A percentile compares a stretch with the other conserved stretches of the same genome.
phyloP scores from a whole-genome alignment of 2,329 filamentous ascomycete genomes.

The Colletotrichum salicis region DNA sequence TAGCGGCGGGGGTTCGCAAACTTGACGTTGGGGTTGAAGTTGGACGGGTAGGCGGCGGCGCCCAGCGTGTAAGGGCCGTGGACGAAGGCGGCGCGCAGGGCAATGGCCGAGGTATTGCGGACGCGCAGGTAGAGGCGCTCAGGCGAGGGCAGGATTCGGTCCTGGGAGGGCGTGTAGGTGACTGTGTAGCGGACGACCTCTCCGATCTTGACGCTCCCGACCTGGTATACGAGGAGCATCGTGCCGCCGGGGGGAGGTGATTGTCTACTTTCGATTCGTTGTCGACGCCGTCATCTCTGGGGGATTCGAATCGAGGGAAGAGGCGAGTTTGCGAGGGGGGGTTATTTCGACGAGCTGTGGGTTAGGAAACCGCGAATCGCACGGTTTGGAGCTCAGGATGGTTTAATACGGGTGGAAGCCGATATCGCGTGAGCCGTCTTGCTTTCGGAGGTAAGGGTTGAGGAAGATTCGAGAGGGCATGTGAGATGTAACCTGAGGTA shows the following conservation, averaged over 20 bases:
- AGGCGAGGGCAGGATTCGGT: slow-evolving; percentile 90
- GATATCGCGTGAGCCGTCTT: slow-evolving; percentile 16
- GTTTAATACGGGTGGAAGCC: not conserved
- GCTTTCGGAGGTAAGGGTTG: slow-evolving; percentile 13
- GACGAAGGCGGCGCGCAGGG: slow-evolving; percentile 92
- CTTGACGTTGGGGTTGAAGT: slow-evolving; percentile 85
- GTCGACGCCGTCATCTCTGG: slow-evolving; percentile 28
- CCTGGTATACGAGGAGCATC: slow-evolving; percentile 93
- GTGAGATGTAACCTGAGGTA: slow-evolving; percentile 12
- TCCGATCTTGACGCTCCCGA: slow-evolving; percentile 91
- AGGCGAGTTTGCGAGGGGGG: no score
- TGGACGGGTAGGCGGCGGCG: slow-evolving; percentile 84
- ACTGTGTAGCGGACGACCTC: slow-evolving; percentile 92
- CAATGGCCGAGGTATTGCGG: slow-evolving; percentile 90
- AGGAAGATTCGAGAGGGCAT: slow-evolving; percentile 8
- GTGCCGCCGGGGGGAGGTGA: slow-evolving; percentile 36
- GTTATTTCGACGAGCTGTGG: not conserved
- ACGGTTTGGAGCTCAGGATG: not conserved
- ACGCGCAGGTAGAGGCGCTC: slow-evolving; percentile 84
- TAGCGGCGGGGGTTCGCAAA: slow-evolving; percentile 75
- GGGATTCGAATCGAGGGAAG: not conserved
- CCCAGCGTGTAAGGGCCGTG: slow-evolving; percentile 95
- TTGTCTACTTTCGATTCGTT: slow-evolving; percentile 20
- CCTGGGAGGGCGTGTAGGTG: slow-evolving; percentile 88
- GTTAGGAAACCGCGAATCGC: not conserved